Conservation (phyloP, 352 stramenopile species). For the Pelagophyceae sp. region DNA sequence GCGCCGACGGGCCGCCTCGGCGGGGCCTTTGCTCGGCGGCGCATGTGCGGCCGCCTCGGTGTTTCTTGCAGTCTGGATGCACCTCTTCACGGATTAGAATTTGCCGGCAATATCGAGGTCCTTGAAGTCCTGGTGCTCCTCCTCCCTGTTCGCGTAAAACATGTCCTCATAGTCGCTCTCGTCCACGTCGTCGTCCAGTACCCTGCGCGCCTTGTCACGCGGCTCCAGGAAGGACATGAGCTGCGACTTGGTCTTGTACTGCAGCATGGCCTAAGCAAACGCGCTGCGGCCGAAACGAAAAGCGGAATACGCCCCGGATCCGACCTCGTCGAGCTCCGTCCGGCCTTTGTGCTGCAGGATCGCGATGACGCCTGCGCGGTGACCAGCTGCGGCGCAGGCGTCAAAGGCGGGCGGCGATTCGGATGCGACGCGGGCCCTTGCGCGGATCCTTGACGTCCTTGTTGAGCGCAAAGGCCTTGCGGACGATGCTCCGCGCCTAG, state of each 20-base stretch:
- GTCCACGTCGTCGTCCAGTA: background rate
- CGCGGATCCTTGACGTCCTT: background rate
- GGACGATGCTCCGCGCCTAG: background rate
- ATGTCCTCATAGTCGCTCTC: background rate
- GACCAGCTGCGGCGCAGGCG: background rate
- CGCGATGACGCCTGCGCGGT: background rate
- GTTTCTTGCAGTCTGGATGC: too few relatives aligned
- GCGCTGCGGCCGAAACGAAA: too few relatives aligned
- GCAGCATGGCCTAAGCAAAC: background rate
- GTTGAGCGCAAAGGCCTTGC: background rate
- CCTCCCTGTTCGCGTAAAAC: too few relatives aligned
- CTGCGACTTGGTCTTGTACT: background rate
- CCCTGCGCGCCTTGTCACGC: background rate
- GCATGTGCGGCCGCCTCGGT: too few relatives aligned
- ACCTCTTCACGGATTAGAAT: too few relatives aligned
- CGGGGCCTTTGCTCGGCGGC: too few relatives aligned
- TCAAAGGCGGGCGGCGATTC: background rate
- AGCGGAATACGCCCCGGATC: too few relatives aligned
- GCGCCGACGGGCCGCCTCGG: too few relatives aligned
- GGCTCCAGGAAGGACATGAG: background rate
- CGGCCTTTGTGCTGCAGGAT: constrained; percentile 2
- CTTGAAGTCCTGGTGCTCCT: too few relatives aligned
- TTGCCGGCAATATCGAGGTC: too few relatives aligned
- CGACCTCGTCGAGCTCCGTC: background rate
- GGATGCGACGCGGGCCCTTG: background rate